A percentile compares a stretch with the other conserved stretches of the same genome.
phyloP scores from a whole-genome alignment of 441 rosid genomes.

The Brassica hybrid region DNA sequence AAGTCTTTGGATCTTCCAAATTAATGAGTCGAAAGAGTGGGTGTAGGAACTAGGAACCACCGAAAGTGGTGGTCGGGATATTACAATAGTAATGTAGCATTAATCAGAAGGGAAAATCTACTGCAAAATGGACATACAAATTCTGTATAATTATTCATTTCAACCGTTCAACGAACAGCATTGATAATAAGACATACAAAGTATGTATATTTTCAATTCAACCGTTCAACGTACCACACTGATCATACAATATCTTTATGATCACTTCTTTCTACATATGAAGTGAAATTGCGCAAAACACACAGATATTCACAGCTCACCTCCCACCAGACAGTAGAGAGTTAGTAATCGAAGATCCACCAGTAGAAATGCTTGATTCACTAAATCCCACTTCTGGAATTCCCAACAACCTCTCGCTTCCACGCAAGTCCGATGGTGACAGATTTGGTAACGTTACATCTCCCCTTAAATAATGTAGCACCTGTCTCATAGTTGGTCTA shows the following conservation, averaged over 20 bases:
- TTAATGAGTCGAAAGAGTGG: neutral
- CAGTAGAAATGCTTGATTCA: too few species aligned
- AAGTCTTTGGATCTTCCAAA: neutral
- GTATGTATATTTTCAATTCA: neutral
- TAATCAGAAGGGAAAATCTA: neutral
- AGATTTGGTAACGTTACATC: neutral
- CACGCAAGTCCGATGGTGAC: neutral
- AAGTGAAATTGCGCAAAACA: neutral
- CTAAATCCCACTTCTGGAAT: neutral
- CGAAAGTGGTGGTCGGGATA: neutral
- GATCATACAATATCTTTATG: neutral
- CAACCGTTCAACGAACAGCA: neutral
- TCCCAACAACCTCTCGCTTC: neutral
- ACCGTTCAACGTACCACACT: neutral
- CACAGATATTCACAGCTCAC: neutral
- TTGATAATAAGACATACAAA: neutral
- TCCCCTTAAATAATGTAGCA: neutral
- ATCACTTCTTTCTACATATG: neutral
- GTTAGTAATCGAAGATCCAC: too few species aligned
- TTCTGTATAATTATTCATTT: neutral
- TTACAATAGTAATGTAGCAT: neutral
- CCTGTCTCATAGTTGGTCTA: conserved; percentile 9
- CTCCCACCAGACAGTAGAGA: neutral
- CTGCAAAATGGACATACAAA: neutral
- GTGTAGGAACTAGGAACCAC: neutral